These are phyloP conservation scores for Euphorbia pulcherrima DNA, from an alignment of 345 rosid genomes.

Conservation along the genomic window DNA sequence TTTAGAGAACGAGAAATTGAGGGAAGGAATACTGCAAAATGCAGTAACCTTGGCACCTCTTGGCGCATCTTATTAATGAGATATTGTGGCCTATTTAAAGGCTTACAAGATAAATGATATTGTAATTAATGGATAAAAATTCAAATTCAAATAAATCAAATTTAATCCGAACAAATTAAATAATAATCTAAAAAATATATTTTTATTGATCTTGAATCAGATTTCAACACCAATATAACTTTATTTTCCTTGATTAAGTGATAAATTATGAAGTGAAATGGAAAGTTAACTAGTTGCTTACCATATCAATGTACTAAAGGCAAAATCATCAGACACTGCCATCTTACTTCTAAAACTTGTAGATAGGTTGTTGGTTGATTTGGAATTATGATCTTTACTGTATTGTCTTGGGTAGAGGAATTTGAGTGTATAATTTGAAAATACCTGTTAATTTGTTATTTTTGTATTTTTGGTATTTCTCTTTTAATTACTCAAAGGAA, in stretches of 20 bases:
- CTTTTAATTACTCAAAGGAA: neutral
- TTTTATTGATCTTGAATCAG: too few species aligned
- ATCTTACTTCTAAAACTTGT: neutral
- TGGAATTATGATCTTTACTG: neutral
- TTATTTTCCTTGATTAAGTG: neutral
- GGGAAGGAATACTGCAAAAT: too few species aligned
- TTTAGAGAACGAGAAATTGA: too few species aligned
- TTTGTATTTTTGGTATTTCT: neutral
- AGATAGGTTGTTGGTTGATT: neutral
- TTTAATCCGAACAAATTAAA: too few species aligned
- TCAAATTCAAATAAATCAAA: too few species aligned
- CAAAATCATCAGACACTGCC: neutral
- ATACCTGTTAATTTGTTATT: neutral
- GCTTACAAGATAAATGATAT: too few species aligned
- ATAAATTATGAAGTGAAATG: neutral
- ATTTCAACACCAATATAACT: too few species aligned
- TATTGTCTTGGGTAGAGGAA: neutral
- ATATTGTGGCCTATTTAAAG: too few species aligned
- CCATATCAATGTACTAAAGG: neutral
- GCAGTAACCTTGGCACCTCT: too few species aligned
- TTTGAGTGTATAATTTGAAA: constrained; percentile 1
- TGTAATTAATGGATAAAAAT: too few species aligned
- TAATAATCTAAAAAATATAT: too few species aligned
- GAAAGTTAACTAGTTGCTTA: neutral
- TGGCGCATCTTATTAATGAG: too few species aligned